Base-by-base conservation (phyloP, 305 asterid species). In the Plantago lanceolata region DNA sequence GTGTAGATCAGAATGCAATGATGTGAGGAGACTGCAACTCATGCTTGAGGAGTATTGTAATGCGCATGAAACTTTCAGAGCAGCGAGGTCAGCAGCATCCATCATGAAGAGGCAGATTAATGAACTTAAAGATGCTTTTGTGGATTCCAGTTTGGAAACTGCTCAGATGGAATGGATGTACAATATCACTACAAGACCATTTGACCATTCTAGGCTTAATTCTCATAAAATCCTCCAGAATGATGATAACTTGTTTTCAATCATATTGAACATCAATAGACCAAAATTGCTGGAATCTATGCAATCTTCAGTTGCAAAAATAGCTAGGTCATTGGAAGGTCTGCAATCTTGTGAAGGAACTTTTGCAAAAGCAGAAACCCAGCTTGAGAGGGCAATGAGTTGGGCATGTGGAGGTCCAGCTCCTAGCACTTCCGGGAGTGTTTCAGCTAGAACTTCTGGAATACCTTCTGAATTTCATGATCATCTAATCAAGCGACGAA, bases 331-430 rank as follows among this genome's bases (percentile, higher is more conserved):
- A 51, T 75, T 88, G 68, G 96, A 94, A 73, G 68, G 81, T 79
- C 76, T 94, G 74, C 86, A 88, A 78, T 81, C 81, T 71, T 94
- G 94, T 74, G 99, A 88, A 79, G 88, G 83, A 69, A 78, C 79
- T 72, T 94, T 94, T 74, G 77, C 75, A 45, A 75, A 86, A 49
- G 96, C 97, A 70, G 97, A 94, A 84, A 90, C 91, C 69, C 96
- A 94, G 83, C 96, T 94, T 71, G 97, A 94, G 87, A 84, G 99
- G 80, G 99, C 99, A 60, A 88, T 94, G 99, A 80, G 86, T 83
- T 94, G 99, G 97, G 99, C 99, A 70, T 94, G 99, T 80, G 97
- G 96, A 70, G 89, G 95, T 57, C 85, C 96, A 53, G 84, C 81
- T 80, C 77, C 97, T 70, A 76, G 73, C 70, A 63, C 93, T 69